phyloP scores from a whole-genome alignment of 345 rosid species.

The Eucalyptus sp. region DNA sequence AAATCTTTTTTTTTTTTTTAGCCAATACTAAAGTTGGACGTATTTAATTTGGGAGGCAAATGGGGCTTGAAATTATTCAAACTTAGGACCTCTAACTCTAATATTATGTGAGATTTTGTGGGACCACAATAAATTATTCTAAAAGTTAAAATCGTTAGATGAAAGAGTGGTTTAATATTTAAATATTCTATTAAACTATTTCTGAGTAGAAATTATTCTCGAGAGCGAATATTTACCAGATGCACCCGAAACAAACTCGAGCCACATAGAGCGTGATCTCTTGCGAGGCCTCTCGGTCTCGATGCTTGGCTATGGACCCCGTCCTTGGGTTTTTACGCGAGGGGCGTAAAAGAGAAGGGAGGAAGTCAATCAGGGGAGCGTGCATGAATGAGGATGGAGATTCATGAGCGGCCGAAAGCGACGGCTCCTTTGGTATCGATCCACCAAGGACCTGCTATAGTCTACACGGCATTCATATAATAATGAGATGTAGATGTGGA shows the following conservation, averaged over 20 bases:
- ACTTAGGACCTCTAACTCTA: too few species aligned
- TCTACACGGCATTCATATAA: not conserved
- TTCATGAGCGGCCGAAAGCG: not conserved
- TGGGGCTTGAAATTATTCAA: fast-evolving
- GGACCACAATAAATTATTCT: fast-evolving
- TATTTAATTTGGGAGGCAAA: too few species aligned
- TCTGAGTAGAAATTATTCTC: too few species aligned
- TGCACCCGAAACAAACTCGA: fast-evolving
- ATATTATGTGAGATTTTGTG: too few species aligned
- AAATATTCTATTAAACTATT: too few species aligned
- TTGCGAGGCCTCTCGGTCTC: not conserved
- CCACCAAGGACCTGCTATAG: not conserved
- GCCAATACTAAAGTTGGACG: too few species aligned
- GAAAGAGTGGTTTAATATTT: fast-evolving
- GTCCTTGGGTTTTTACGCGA: not conserved
- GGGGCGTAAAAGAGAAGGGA: not conserved
- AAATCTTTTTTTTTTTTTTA: too few species aligned
- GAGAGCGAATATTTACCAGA: fast-evolving
- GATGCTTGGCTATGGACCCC: not conserved
- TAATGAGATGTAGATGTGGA: not conserved
- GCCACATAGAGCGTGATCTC: not conserved
- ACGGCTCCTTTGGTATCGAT: not conserved
- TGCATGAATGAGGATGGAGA: not conserved
- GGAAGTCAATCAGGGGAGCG: not conserved
- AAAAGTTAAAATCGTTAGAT: fast-evolving